Base-by-base conservation (phyloP, 768 basidiomycete genomes). In the Lanmaoa pseudosensibilis region DNA sequence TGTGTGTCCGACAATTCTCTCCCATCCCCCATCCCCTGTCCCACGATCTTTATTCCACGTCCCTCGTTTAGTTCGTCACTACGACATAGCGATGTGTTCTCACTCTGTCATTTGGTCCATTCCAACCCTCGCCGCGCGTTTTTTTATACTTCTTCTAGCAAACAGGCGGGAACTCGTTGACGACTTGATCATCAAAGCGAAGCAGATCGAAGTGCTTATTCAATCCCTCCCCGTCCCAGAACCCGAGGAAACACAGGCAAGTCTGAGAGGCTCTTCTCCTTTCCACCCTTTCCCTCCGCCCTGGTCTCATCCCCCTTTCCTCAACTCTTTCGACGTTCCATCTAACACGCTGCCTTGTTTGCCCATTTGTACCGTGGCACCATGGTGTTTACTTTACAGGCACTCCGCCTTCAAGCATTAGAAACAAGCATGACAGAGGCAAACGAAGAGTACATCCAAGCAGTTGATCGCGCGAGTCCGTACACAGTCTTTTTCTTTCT, bases 161-260 rank as follows among this genome's bases (percentile, higher is more conserved):
- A 94, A 91, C 74, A 83, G 88, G 70, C 87, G 83, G 60, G 92
- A 95, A 69, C 84, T 95, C 21, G 90, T 93, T 5, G 75, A 80
- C 16, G 93, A 95, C 65, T 77, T 96, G 39, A 80, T 94, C 39
- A 79, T 84, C 38, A 94, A 95, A 65, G 91, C 92, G 15, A 95
- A 95, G 65, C 91, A 94, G 69, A 83, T 96, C 40, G 89, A 95
- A 63, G 87, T 84, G 64, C 80, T 95, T 46, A 90, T 96, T 48
- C 82, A 88, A 48, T 86, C 85, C 0, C 72, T 96, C 15, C 92
- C 92, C 0, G 83, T 83, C 38, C 87, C 88, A 3, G 92, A 93
- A 67, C 79, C 85, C 2, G 90, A 91, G 66, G 87, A 89, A 66
- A 79, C 79, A 21, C 90, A 92, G 79, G 91, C 50, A 16, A 46